These are phyloP conservation scores for Solanum clarkiae DNA, from an alignment of 257 asterid species.

Conservation along the genomic window DNA sequence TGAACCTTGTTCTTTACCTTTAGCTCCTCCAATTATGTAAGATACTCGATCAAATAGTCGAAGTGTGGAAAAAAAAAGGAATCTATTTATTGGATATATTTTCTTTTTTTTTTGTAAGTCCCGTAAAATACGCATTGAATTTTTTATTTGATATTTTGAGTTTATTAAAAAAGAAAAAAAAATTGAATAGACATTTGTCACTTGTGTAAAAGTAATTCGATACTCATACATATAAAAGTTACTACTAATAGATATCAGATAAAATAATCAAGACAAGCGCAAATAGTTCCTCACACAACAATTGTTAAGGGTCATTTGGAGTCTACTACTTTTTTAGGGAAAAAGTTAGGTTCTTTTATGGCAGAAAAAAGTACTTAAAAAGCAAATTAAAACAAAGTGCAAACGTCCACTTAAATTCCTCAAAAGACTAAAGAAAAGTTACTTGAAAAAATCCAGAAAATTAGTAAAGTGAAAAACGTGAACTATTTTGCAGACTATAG, in stretches of 20 bases:
- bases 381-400: not conserved
- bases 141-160: not conserved
- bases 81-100: not conserved
- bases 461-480: not conserved
- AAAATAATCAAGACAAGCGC: no score
- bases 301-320: not conserved
- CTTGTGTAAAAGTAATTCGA: not conserved
- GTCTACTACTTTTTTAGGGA: not conserved
- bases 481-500: not conserved
- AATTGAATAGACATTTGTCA: no score
- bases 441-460: not conserved
- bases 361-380: not conserved
- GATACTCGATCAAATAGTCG: no score
- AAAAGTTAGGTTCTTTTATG: not conserved
- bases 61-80: no score
- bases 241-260: no score
- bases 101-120: not conserved
- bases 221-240: no score
- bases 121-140: not conserved
- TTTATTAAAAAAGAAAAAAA: not conserved
- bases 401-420: not conserved
- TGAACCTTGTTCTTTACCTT: no score
- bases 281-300: not conserved
- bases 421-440: not conserved
- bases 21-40: no score